A percentile compares a stretch with the other conserved stretches of the same genome.
Evolutionary conservation across 805 yeast species (phyloP).

Genomic region (Candida pini): DNA sequence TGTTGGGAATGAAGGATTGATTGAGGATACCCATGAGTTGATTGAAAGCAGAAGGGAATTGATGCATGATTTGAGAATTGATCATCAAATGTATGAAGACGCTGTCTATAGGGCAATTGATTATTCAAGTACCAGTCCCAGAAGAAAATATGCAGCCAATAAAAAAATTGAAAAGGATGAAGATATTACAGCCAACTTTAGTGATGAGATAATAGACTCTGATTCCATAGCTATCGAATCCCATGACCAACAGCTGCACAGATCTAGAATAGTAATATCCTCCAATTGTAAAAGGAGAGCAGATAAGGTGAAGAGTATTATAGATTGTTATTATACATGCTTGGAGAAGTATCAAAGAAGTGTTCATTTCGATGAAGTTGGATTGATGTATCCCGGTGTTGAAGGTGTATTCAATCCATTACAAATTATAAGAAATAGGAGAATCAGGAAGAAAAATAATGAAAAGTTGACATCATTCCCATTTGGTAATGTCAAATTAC

Average conservation of each 20-base stretch:
- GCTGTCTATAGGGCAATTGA: constrained; percentile 4
- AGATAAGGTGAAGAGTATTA: constrained; percentile 40
- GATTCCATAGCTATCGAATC: neutral
- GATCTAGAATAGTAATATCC: constrained; percentile 34
- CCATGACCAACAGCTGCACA: no score
- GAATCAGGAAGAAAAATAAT: constrained; percentile 45
- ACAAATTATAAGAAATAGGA: constrained; percentile 73
- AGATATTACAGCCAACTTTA: neutral
- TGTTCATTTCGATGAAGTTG: constrained; percentile 18
- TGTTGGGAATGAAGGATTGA: constrained; percentile 9
- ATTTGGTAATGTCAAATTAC: constrained; percentile 49
- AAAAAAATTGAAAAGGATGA: constrained; percentile 3
- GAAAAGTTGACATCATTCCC: constrained; percentile 41
- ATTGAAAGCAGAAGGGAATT: constrained; percentile 39
- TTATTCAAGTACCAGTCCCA: neutral
- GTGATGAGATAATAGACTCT: neutral
- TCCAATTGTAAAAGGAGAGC: constrained; percentile 45
- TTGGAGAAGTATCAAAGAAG: constrained; percentile 37
- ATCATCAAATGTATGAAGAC: constrained; percentile 21
- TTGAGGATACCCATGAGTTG: constrained; percentile 33
- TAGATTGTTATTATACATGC: constrained; percentile 45
- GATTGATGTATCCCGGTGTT: constrained; percentile 37
- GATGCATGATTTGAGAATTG: constrained; percentile 38
- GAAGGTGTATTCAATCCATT: constrained; percentile 77
- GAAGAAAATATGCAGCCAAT: neutral